Base-by-base conservation (phyloP, 805 yeast genomes). In the Candida morakotiae region DNA sequence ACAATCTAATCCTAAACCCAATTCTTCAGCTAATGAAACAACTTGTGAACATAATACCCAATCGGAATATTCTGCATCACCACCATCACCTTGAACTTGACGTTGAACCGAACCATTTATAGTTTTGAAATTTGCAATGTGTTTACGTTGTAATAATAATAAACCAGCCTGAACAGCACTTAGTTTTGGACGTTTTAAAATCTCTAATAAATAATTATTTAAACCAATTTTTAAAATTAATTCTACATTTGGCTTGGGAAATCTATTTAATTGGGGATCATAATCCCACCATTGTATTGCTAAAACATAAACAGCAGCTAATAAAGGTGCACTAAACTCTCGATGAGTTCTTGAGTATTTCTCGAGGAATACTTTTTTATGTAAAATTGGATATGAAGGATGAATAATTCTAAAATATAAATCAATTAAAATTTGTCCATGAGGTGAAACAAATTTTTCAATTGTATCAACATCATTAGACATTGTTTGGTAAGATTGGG, bases 251-350 rank as follows among this genome's bases (percentile, higher is more conserved):
- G 97, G 97, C 46, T 86, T 84, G 0, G 88, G 81, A 38, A 75
- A 78, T 16, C 85, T 77, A 35, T 87, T 76, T 37, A 89, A 66
- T 42, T 76, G 80, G 2, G 94, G 84, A 50, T 81, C 89, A 55
- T 81, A 81, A 47, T 86, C 91, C 97, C 97, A 89, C 94, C 95
- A 87, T 55, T 87, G 91, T 30, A 86, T 73, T 0, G 97, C 95
- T 40, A 89, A 64, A 8, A 85, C 78, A 54, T 91, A 91, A 1
- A 91, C 95, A 0, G 96, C 85, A 0, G 97, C 97, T 32, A 91
- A 64, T 34, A 91, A 61, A 0, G 97, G 95, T 0, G 97, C 95
- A 37, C 93, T 80, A 49, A 91, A 79, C 58, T 91, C 98, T 32
- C 95, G 73, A 56, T 87, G 94, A 1, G 97, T 87, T 39, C 98